Conservation (phyloP, 2,329 filamentous ascomycete genomes). For the Claviceps africana region DNA sequence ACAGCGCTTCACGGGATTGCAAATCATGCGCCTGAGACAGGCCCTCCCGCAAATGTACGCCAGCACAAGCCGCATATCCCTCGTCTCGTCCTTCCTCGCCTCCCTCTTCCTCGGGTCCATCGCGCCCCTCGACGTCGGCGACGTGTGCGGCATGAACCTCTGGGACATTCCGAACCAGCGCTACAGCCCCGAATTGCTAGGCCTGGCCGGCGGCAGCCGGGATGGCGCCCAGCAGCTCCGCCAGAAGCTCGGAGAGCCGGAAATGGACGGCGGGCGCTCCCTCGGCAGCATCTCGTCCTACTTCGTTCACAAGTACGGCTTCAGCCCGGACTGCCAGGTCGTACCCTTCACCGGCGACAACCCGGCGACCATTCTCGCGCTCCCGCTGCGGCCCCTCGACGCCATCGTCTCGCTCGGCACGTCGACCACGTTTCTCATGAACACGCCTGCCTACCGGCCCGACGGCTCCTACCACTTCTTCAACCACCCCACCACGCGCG, state of each 20-base stretch:
- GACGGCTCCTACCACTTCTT: slow-evolving; percentile 93
- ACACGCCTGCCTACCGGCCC: slow-evolving; percentile 78
- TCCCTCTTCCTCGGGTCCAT: slow-evolving; percentile 76
- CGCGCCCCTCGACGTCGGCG: slow-evolving; percentile 83
- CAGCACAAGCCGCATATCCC: slow-evolving; percentile 70
- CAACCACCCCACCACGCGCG: slow-evolving; percentile 84
- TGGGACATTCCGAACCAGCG: slow-evolving; percentile 69
- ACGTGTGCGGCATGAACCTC: slow-evolving; percentile 92
- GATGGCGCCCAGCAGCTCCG: slow-evolving; percentile 49
- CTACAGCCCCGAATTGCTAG: slow-evolving; percentile 65
- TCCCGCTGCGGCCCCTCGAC: slow-evolving; percentile 75
- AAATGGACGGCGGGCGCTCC: slow-evolving; percentile 63
- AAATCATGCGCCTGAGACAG: slow-evolving; percentile 77
- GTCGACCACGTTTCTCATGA: slow-evolving; percentile 95
- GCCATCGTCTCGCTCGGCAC: slow-evolving; percentile 93
- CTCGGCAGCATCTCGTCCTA: slow-evolving; percentile 67
- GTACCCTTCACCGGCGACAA: slow-evolving; percentile 92
- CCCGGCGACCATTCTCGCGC: slow-evolving; percentile 80
- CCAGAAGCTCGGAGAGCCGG: slow-evolving; percentile 66
- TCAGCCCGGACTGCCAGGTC: slow-evolving; percentile 59
- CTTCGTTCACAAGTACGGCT: slow-evolving; percentile 66
- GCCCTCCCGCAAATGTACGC: slow-evolving; percentile 71
- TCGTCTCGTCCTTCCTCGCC: slow-evolving; percentile 90
- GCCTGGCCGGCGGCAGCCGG: slow-evolving; percentile 58
- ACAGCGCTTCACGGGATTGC: slow-evolving; percentile 93